Evolutionary conservation across 352 stramenopile species (phyloP).

Genomic region (Albugo candida): DNA sequence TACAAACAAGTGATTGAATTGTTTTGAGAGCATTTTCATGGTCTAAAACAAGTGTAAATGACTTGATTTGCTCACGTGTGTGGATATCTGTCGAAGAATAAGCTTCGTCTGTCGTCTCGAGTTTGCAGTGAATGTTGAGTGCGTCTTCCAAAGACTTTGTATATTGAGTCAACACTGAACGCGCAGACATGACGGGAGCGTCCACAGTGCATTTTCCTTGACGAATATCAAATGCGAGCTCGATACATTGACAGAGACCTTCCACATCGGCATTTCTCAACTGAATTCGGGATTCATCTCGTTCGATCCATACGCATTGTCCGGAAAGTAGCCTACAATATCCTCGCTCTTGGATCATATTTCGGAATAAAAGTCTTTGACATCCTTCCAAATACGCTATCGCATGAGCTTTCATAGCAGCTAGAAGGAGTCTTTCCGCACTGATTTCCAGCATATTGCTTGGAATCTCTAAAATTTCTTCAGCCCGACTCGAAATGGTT

Average conservation of each 20-base stretch:
- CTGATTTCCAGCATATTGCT: constrained; percentile 68
- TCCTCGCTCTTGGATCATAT: constrained; percentile 8
- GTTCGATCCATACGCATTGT: constrained; percentile 44
- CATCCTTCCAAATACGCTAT: constrained; percentile 53
- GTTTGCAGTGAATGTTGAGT: constrained; percentile 63
- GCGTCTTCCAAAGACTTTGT: constrained; percentile 48
- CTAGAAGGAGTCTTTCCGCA: constrained; percentile 50
- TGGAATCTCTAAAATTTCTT: constrained; percentile 37
- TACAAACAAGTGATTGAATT: constrained; percentile 45
- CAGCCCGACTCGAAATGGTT: constrained; percentile 27
- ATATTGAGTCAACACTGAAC: constrained; percentile 29
- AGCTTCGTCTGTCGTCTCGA: constrained; percentile 11
- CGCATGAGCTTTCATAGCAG: constrained; percentile 60
- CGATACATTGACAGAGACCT: constrained; percentile 49
- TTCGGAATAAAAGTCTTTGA: constrained; percentile 38
- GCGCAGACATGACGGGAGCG: constrained; percentile 12
- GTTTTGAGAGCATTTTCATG: constrained; percentile 48
- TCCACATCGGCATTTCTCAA: constrained; percentile 51
- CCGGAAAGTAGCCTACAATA: constrained; percentile 33
- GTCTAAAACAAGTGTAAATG: not conserved
- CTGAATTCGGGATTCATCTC: constrained; percentile 33
- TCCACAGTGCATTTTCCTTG: constrained; percentile 13
- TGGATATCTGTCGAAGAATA: not conserved
- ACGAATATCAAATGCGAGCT: constrained; percentile 67
- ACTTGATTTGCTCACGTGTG: too few relatives aligned